These are phyloP conservation scores for Croton setiger DNA, from an alignment of 441 rosid species.

Conservation along the genomic window DNA sequence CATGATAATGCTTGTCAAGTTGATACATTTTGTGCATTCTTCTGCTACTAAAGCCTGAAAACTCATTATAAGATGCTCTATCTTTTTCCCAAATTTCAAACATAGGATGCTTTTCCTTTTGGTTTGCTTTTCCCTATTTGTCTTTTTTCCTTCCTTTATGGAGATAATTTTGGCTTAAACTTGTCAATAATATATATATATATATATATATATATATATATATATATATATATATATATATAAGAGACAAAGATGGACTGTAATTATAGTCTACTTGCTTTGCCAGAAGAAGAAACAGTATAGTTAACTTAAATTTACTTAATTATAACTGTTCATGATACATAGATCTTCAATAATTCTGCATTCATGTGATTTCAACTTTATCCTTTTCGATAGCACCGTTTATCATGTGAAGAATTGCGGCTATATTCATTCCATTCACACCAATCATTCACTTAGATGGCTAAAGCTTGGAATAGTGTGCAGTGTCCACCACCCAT, in stretches of 20 bases:
- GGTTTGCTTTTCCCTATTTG: constrained; percentile 2
- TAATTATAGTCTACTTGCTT: constrained; percentile 6
- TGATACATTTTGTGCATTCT: background rate
- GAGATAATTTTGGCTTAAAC: background rate
- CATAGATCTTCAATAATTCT: background rate
- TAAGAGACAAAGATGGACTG: background rate
- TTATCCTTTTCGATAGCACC: background rate
- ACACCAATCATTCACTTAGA: constrained; percentile 3
- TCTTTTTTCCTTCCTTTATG: background rate
- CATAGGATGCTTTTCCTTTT: constrained; percentile 2
- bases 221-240: background rate
- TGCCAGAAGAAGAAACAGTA: background rate
- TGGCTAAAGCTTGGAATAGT: background rate
- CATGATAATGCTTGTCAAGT: background rate
- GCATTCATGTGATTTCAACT: background rate
- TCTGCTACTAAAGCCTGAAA: background rate
- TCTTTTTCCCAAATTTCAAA: constrained; percentile 8
- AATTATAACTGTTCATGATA: background rate
- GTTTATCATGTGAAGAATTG: constrained; percentile 5
- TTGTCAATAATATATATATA: background rate
- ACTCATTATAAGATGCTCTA: background rate
- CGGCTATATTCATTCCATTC: constrained; percentile 6
- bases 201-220: background rate
- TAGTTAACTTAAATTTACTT: background rate
- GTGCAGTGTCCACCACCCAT: background rate